phyloP scores from a whole-genome alignment of 352 stramenopile species.

The Phytophthora vignae region DNA sequence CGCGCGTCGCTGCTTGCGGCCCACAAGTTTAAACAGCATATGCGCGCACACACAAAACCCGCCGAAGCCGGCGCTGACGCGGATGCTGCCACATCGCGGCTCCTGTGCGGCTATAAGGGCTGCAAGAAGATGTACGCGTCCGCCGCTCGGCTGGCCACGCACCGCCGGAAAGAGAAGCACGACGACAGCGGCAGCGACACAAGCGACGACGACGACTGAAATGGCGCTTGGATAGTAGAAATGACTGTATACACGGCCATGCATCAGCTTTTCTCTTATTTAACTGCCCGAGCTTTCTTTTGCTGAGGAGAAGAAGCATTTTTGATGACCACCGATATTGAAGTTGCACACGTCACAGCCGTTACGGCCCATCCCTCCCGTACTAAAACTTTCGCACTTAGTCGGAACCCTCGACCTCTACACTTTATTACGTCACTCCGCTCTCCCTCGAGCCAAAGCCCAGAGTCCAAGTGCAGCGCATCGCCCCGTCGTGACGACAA shows the following conservation, averaged over 20 bases:
- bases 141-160: constrained; percentile 41
- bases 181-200: neutral
- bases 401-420: neutral
- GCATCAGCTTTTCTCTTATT: no score
- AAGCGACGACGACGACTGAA: neutral
- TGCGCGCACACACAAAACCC: constrained; percentile 10
- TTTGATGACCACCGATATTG: no score
- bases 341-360: no score
- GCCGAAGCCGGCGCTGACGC: neutral
- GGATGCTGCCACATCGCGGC: neutral
- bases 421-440: no score
- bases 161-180: constrained; percentile 33
- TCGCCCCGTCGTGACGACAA: constrained; percentile 21
- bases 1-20: constrained; percentile 39
- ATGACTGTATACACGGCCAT: no score
- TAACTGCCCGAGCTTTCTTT: no score
- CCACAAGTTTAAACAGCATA: constrained; percentile 43
- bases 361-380: no score
- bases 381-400: no score
- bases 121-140: constrained; percentile 58
- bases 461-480: no score
- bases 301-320: no score
- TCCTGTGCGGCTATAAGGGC: constrained; percentile 37
- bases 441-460: constrained; percentile 23
- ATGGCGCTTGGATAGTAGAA: no score